These are phyloP conservation scores for Microthlaspi erraticum DNA, from an alignment of 345 rosid species.

Conservation along the genomic window DNA sequence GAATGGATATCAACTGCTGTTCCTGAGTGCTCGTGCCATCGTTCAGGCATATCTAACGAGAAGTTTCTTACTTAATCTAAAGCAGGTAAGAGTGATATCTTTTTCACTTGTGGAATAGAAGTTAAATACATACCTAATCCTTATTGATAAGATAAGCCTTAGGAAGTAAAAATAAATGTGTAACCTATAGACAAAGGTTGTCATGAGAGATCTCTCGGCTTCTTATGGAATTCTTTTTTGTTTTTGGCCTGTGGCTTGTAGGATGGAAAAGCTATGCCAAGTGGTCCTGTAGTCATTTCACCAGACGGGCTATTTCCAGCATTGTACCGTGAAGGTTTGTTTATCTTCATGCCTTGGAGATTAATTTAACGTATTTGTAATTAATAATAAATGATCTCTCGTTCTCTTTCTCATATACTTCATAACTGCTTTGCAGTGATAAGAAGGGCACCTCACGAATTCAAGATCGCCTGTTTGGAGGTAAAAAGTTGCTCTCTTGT, in stretches of 20 bases:
- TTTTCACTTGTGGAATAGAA: constrained; percentile 1
- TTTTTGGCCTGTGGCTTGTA: constrained; percentile 37
- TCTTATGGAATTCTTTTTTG: background rate
- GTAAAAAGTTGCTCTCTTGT: constrained; percentile 43
- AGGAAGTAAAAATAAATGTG: constrained; percentile 3
- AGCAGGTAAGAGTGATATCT: constrained; percentile 60
- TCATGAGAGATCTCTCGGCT: too few species aligned
- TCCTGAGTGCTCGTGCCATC: constrained; percentile 94
- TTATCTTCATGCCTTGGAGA: constrained; percentile 32
- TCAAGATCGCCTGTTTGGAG: constrained; percentile 95
- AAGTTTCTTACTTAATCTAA: constrained; percentile 75
- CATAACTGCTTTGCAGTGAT: constrained; percentile 58
- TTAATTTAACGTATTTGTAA: constrained; percentile 5
- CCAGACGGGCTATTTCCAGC: constrained; percentile 95
- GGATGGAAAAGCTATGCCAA: constrained; percentile 92
- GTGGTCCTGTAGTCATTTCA: constrained; percentile 89
- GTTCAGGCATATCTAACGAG: constrained; percentile 95
- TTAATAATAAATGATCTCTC: background rate
- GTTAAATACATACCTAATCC: background rate
- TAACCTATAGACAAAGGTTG: background rate
- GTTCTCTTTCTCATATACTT: constrained; percentile 6
- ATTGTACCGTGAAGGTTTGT: constrained; percentile 90
- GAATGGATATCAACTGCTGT: constrained; percentile 92
- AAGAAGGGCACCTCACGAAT: constrained; percentile 94
- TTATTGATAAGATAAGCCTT: background rate